Evolutionary conservation across 768 basidiomycete species (phyloP).

Genomic region (Lactarius hengduanensis): DNA sequence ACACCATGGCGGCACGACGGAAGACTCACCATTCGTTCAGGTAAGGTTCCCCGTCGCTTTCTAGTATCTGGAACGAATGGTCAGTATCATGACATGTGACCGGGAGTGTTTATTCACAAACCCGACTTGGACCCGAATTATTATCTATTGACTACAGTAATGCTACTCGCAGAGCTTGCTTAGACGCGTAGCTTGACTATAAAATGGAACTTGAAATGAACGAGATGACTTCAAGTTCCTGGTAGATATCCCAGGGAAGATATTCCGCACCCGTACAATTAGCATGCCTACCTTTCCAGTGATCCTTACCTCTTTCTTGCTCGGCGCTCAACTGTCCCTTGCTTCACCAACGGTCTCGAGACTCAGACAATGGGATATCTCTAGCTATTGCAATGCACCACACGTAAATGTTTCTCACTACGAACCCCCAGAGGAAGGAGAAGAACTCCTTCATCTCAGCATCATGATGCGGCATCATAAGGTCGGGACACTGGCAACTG

Average conservation of each 20-base stretch:
- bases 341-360: conserved; percentile 27
- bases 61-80: not conserved
- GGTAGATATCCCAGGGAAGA: not conserved
- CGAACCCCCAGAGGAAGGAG: conserved; percentile 35
- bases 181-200: not conserved
- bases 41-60: not conserved
- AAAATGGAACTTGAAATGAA: not conserved
- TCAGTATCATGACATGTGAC: not conserved
- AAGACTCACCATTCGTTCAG: not conserved
- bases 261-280: not conserved
- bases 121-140: not conserved
- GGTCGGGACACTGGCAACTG: not conserved
- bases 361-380: conserved; percentile 43
- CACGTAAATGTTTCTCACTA: conserved; percentile 42
- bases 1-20: too few relatives aligned
- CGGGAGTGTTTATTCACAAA: not conserved
- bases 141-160: too few relatives aligned
- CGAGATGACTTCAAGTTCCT: not conserved
- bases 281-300: not conserved
- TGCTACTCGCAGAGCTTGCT: not conserved
- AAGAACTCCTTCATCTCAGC: not conserved
- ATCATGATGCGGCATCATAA: not conserved
- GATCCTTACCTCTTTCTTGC: not conserved
- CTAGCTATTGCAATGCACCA: conserved; percentile 52
- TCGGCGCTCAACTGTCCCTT: not conserved